A percentile compares a stretch with the other conserved stretches of the same genome.
Evolutionary conservation across 495 filamentous ascomycete species (phyloP).

Genomic region (Bathelium albidoporum): DNA sequence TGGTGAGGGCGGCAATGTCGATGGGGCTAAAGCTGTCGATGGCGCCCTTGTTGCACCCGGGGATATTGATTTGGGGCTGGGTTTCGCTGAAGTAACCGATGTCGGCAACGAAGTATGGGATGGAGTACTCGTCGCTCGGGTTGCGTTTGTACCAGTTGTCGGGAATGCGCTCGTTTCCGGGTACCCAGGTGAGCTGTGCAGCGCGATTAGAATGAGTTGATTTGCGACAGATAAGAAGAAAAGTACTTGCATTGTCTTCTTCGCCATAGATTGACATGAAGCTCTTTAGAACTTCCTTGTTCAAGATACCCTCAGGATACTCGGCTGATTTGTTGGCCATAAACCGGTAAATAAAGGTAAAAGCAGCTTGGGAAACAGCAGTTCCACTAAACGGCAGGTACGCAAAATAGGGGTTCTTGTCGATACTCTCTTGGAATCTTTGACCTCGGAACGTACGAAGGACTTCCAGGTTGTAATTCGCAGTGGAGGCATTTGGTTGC

Average conservation of each 20-base stretch:
- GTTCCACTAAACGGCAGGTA: slow-evolving; percentile 27
- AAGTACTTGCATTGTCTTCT: slow-evolving; percentile 18
- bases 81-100: slow-evolving; percentile 16
- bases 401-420: slow-evolving; percentile 31
- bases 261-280: slow-evolving; percentile 21
- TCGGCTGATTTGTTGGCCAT: slow-evolving; percentile 32
- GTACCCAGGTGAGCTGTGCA: slow-evolving; percentile 9
- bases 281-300: slow-evolving; percentile 20
- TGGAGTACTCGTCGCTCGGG: slow-evolving; percentile 28
- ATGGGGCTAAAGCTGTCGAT: slow-evolving; percentile 47
- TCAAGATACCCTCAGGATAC: slow-evolving; percentile 27
- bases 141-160: slow-evolving; percentile 51
- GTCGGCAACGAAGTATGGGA: slow-evolving; percentile 27
- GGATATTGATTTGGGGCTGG: slow-evolving; percentile 27
- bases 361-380: slow-evolving; percentile 20
- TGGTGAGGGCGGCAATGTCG: slow-evolving; percentile 39
- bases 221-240: too few relatives aligned
- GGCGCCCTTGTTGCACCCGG: slow-evolving; percentile 49
- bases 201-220: background rate
- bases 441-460: slow-evolving; percentile 21
- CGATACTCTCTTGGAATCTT: slow-evolving; percentile 25
- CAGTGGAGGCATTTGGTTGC: slow-evolving; percentile 24
- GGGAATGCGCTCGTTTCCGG: slow-evolving; percentile 33
- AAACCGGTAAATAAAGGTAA: slow-evolving; percentile 27
- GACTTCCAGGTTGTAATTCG: slow-evolving; percentile 25